phyloP scores from a whole-genome alignment of 1,139 yeast genomes.

The Kodamaea sp. region DNA sequence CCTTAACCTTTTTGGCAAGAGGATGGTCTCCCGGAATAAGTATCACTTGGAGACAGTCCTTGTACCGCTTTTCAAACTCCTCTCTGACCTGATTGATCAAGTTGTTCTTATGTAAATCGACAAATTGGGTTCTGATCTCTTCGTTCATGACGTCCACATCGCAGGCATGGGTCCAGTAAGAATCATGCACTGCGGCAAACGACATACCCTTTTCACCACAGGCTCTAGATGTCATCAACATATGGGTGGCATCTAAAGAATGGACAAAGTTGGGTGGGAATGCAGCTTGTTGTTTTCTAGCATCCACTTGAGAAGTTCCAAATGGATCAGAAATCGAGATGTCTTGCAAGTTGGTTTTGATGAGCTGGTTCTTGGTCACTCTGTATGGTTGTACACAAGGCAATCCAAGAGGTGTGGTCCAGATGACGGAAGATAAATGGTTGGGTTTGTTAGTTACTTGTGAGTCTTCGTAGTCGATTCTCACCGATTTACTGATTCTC shows the following conservation, averaged over 20 bases:
- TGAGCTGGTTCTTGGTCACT: slow-evolving; percentile 58
- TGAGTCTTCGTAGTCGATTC: slow-evolving; percentile 54
- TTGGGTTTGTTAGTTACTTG: slow-evolving; percentile 45
- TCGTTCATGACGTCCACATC: slow-evolving; percentile 75
- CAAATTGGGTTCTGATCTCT: slow-evolving; percentile 77
- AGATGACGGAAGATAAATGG: slow-evolving; percentile 84
- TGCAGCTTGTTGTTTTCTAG: slow-evolving; percentile 87
- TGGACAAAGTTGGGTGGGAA: slow-evolving; percentile 97
- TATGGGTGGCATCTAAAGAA: slow-evolving; percentile 95
- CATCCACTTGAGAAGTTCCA: slow-evolving; percentile 77
- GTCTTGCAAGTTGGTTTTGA: slow-evolving; percentile 80
- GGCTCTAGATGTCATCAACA: slow-evolving; percentile 84
- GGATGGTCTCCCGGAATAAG: slow-evolving; percentile 54
- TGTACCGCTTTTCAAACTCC: slow-evolving; percentile 82
- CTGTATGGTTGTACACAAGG: slow-evolving; percentile 97
- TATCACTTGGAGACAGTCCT: slow-evolving; percentile 64
- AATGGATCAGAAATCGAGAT: slow-evolving; percentile 83
- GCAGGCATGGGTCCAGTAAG: slow-evolving; percentile 97
- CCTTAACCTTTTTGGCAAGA: slow-evolving; percentile 52
- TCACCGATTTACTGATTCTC: slow-evolving; percentile 74
- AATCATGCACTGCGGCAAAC: slow-evolving; percentile 98
- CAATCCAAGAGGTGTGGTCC: slow-evolving; percentile 95
- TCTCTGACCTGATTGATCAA: slow-evolving; percentile 67
- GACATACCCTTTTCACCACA: slow-evolving; percentile 67
- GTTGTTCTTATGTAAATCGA: slow-evolving; percentile 72